phyloP scores from a whole-genome alignment of 257 asterid species.

The Primulina huaijiensis region DNA sequence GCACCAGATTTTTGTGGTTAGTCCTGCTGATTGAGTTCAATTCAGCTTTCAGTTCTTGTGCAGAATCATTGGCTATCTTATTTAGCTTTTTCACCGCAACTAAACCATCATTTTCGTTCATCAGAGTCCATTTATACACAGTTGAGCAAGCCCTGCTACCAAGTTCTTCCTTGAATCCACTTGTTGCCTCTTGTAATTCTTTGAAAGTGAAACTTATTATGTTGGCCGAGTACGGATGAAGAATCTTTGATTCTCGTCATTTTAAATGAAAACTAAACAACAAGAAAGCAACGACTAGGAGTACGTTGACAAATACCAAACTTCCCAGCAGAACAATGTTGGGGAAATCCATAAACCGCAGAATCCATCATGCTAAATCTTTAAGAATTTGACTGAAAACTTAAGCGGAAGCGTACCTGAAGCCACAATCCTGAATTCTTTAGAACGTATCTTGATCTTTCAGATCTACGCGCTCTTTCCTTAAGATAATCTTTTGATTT shows the following conservation, averaged over 20 bases:
- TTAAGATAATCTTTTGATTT: no score
- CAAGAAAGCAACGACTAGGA: background rate
- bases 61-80: conserved; percentile 28
- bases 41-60: conserved; percentile 35
- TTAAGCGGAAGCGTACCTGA: rapidly evolving
- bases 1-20: conserved; percentile 48
- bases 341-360: no score
- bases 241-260: background rate
- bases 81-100: conserved; percentile 45
- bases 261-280: background rate
- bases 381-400: no score
- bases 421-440: no score
- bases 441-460: no score
- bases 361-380: no score
- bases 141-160: conserved; percentile 31
- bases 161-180: conserved; percentile 26
- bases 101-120: background rate
- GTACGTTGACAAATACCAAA: conserved; percentile 20
- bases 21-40: conserved; percentile 40
- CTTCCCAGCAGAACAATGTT: conserved; percentile 19
- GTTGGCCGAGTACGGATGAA: background rate
- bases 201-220: conserved; percentile 21
- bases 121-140: conserved; percentile 28
- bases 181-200: conserved; percentile 26
- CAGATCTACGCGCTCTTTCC: no score